Evolutionary conservation across 2,329 filamentous ascomycete species (phyloP).

Genomic region (Paecilomyces niveus): DNA sequence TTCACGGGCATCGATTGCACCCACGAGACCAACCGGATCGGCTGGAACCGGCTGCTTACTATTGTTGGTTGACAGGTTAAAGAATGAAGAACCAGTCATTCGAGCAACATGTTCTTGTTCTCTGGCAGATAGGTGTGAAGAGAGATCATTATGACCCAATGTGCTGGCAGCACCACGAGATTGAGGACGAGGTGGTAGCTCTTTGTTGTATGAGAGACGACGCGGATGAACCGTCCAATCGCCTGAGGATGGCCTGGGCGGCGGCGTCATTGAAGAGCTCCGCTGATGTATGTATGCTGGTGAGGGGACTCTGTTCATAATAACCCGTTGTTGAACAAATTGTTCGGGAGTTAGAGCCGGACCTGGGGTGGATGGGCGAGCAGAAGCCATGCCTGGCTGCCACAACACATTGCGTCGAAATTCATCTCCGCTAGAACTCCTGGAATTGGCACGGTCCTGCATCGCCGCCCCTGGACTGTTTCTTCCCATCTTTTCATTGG

Average conservation of each 20-base stretch:
- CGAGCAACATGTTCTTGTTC: constrained; percentile 87
- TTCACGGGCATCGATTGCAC: constrained; percentile 72
- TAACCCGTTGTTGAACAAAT: constrained; percentile 72
- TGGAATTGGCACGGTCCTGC: constrained; percentile 26
- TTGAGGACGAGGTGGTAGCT: constrained; percentile 37
- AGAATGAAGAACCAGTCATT: constrained; percentile 68
- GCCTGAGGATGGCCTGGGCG: constrained; percentile 26
- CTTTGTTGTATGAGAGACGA: constrained; percentile 25
- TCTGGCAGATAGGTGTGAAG: constrained; percentile 65
- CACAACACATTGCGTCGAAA: constrained; percentile 63
- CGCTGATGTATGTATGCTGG: constrained; percentile 56
- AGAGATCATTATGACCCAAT: constrained; percentile 46
- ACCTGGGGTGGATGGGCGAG: constrained; percentile 42
- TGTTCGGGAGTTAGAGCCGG: constrained; percentile 68
- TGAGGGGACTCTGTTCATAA: constrained; percentile 42
- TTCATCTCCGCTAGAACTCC: constrained; percentile 42
- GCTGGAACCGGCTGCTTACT: constrained; percentile 44
- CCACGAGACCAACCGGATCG: constrained; percentile 59
- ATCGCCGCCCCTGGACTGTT: constrained; percentile 1
- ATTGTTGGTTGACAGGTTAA: constrained; percentile 56
- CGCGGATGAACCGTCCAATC: constrained; percentile 30
- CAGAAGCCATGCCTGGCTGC: constrained; percentile 60
- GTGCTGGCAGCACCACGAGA: constrained; percentile 53
- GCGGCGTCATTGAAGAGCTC: constrained; percentile 45
- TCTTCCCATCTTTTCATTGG: constrained; percentile 8